phyloP scores from a whole-genome alignment of 768 basidiomycete species.

The Tulasnella calospora region DNA sequence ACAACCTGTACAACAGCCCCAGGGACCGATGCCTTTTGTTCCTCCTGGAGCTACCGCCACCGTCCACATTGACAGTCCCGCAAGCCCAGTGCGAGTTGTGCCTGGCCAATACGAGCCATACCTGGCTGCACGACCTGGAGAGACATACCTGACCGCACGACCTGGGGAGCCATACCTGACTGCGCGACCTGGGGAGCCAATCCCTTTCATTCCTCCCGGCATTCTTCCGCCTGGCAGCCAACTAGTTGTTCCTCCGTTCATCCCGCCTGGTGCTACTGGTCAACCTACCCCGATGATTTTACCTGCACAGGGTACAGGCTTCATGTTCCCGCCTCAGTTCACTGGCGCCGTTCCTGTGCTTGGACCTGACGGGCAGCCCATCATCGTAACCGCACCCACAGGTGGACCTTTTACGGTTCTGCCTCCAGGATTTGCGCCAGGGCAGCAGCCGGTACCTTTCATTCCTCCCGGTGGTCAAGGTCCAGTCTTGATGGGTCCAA shows the following conservation, averaged over 20 bases:
- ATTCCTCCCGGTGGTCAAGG: background rate
- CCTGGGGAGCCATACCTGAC: background rate
- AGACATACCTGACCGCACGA: background rate
- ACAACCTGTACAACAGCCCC: background rate
- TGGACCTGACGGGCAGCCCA: background rate
- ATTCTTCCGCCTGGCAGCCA: conserved; percentile 27
- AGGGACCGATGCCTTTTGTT: background rate
- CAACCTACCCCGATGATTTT: background rate
- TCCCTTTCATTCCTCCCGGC: conserved; percentile 12
- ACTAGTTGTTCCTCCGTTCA: conserved; percentile 32
- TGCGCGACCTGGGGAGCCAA: background rate
- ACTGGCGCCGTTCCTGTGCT: conserved; percentile 10
- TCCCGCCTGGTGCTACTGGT: background rate
- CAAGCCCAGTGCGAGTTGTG: background rate
- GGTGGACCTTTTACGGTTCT: background rate
- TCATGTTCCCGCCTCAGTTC: background rate
- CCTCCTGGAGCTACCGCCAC: conserved; percentile 1
- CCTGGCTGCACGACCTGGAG: background rate
- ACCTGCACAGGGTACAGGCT: background rate
- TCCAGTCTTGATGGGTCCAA: background rate
- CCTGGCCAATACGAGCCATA: background rate
- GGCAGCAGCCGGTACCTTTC: background rate
- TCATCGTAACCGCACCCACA: conserved; percentile 1
- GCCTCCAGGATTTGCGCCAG: background rate
- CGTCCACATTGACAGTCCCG: background rate